Evolutionary conservation across 768 basidiomycete species (phyloP), one percentile per base, ranked within the genome.

Genomic region (Leccinum variicolor): DNA sequence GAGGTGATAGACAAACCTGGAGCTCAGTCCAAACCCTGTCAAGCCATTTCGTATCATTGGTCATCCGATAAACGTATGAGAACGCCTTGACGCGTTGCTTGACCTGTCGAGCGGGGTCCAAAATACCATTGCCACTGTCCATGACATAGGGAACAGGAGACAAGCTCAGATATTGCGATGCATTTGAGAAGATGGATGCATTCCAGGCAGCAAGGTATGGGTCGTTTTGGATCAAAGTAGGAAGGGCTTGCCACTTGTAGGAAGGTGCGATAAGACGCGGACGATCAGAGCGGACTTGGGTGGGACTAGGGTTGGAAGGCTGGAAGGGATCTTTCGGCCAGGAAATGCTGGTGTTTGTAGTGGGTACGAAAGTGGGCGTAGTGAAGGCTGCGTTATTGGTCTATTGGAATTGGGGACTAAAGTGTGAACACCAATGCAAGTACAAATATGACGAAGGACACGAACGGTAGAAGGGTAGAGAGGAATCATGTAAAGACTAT

Each of bases 81-180:
- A 92, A 94, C 51, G 91, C 92, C 75, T 99, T 99, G 74, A 98
- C 78, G 54, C 92, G 83, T 77, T 88, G 80, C 74, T 99, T 98
- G 68, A 96, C 79, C 71, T 89, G 83, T 59, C 97, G 87, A 19
- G 95, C 88, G 60, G 85, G 83, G 67, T 99, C 97, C 28, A 99
- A 80, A 33, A 98, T 93, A 67, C 97, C 97, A 62, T 89, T 94
- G 61, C 82, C 83, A 25, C 90, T 88, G 66, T 99, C 97, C 67
- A 83, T 71, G 61, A 75, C 72, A 71, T 98, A 97, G 21, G 63
- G 65, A 33, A 92, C 88, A 41, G 88, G 84, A n/a, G 80, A 76
- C 23, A 81, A 73, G 52, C 73, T 67, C 68, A 79, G 83, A 67
- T 89, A 94, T n/a, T 78, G 74, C 0, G 90, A 83, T 14, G 94